Percentiles rank a stretch among this genome's conserved stretches.
Conservation (phyloP, 345 rosid species). For the Syzygium oleosum region DNA sequence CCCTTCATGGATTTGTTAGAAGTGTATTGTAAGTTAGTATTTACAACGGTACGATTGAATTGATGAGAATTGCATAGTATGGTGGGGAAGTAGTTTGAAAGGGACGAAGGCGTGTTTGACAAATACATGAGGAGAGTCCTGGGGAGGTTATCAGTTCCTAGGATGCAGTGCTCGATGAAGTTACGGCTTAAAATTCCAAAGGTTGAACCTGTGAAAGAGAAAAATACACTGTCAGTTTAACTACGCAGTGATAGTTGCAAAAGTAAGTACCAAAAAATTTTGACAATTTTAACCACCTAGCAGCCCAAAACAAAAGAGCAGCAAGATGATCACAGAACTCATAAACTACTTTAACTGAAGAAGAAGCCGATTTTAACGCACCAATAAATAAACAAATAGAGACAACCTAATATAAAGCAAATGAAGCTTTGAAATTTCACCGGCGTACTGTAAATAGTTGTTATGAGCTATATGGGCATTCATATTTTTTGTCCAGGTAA, state of each 20-base stretch:
- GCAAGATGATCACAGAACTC: not conserved
- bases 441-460: not conserved
- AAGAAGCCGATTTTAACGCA: not conserved
- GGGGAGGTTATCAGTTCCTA: constrained; percentile 87
- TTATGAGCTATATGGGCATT: not conserved
- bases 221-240: not conserved
- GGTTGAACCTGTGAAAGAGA: constrained; percentile 53
- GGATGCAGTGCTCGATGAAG: constrained; percentile 66
- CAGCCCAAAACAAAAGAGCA: not conserved
- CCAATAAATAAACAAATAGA: not conserved
- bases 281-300: not conserved
- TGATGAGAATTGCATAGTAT: constrained; percentile 62
- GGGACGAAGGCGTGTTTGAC: constrained; percentile 67
- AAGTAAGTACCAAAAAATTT: not conserved
- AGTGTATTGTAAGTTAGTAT: constrained; percentile 55
- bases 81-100: constrained; percentile 73
- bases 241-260: not conserved
- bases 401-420: not conserved
- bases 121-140: constrained; percentile 88
- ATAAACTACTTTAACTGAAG: not conserved
- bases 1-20: constrained; percentile 34
- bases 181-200: constrained; percentile 64
- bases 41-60: constrained; percentile 55
- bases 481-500: not conserved
- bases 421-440: not conserved